Evolutionary conservation across 257 asterid genomes (phyloP).

Genomic region (Solanum pinnatisectum): DNA sequence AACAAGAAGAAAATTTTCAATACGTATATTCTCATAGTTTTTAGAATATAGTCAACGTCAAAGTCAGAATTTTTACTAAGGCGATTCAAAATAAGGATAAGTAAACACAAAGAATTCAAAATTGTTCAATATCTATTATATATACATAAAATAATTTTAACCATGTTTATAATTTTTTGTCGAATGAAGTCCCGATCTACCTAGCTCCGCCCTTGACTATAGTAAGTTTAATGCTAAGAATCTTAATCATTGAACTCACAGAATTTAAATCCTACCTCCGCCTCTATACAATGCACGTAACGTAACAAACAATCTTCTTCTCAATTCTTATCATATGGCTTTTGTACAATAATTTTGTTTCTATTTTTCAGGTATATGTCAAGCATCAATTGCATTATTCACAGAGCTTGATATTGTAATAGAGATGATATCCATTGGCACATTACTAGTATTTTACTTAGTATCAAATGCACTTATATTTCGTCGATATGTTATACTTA

Average conservation of each 20-base stretch:
- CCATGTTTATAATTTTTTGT: no score
- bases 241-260: background rate
- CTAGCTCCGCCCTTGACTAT: background rate
- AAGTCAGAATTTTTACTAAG: no score
- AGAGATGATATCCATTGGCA: slow-evolving; percentile 31
- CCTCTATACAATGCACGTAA: background rate
- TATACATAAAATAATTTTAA: no score
- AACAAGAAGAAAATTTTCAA: background rate
- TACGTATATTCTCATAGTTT: background rate
- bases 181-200: no score
- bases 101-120: no score
- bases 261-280: no score
- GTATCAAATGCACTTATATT: slow-evolving; percentile 31
- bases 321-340: background rate
- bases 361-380: slow-evolving; percentile 24
- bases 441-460: slow-evolving; percentile 33
- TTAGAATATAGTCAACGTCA: accelerated
- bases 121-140: no score
- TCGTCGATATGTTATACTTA: slow-evolving; percentile 10
- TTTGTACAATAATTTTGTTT: background rate
- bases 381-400: slow-evolving; percentile 39
- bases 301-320: background rate
- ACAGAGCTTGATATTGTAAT: slow-evolving; percentile 34
- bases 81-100: background rate
- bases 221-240: background rate